These are phyloP conservation scores for Aspergillus ibericus DNA, from an alignment of 2,329 filamentous ascomycete species.

Conservation along the genomic window DNA sequence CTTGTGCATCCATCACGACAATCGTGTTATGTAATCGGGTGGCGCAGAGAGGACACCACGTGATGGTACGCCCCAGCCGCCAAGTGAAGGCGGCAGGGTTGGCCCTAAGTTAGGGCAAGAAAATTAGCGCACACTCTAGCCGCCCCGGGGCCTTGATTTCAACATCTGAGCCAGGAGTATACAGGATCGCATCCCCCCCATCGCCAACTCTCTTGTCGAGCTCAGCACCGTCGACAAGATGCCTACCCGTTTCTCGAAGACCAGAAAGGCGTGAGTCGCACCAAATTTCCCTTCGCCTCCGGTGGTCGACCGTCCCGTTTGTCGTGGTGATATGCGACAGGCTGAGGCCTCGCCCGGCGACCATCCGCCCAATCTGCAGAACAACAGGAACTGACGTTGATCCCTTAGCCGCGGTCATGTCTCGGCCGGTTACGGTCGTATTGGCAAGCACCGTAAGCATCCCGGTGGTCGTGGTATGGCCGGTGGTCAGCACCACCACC, in stretches of 20 bases:
- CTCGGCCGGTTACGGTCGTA: slow-evolving; percentile 94
- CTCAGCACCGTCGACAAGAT: slow-evolving; percentile 47
- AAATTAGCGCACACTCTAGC: slow-evolving; percentile 43
- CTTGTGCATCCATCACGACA: too few species aligned
- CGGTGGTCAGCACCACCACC: slow-evolving; percentile 99
- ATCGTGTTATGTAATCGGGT: not conserved
- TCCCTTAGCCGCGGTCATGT: slow-evolving; percentile 84
- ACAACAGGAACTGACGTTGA: slow-evolving; percentile 14
- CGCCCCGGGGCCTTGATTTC: slow-evolving; percentile 35
- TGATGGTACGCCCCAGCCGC: not conserved
- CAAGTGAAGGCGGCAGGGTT: slow-evolving; percentile 24
- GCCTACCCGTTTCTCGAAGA: slow-evolving; percentile 54
- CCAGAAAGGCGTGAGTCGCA: slow-evolving; percentile 50
- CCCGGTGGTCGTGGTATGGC: slow-evolving; percentile 80
- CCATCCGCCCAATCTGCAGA: not conserved
- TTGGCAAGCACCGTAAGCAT: slow-evolving; percentile 98
- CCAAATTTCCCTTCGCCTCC: slow-evolving; percentile 21
- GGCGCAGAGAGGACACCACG: not conserved
- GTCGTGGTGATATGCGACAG: slow-evolving; percentile 14
- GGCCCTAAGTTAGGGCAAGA: slow-evolving; percentile 38
- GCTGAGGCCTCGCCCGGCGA: not conserved
- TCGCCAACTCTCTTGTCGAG: slow-evolving; percentile 43
- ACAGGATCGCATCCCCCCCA: slow-evolving; percentile 33
- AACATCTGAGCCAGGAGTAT: slow-evolving; percentile 35
- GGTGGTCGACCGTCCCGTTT: slow-evolving; percentile 13